Base-by-base conservation (phyloP, 2,329 filamentous ascomycete species). In the Berkeleyomyces basicola region DNA sequence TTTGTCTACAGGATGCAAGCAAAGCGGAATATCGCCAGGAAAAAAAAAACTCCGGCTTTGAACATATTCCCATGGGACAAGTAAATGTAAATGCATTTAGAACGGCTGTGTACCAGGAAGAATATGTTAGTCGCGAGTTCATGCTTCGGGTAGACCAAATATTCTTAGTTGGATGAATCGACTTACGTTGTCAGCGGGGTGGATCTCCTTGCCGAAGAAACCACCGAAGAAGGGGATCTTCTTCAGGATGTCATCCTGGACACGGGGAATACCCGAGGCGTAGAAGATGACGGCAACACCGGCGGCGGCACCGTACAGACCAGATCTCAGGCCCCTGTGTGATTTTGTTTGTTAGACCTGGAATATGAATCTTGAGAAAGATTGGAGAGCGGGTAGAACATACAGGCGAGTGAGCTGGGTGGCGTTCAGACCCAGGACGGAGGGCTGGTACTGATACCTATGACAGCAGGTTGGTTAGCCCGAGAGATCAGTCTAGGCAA, bases 381-480 rank as follows among this genome's bases (percentile, higher is more conserved):
- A 58, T 23, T 2, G 49, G 14, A 11, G 37, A 47, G 37, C 9
- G 36, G 40, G 31, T n/a, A 14, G 16, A 57, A 76, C 79, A 79
- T 78, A 85, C 82, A 81, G 68, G 72, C 74, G 71, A 65, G 74
- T 68, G 47, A 76, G 68, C 67, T 76, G 72, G 73, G 77, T 75
- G 46, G 74, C 39, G 46, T 81, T 82, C 71, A 76, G 76, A 67
- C 82, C 81, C 58, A 71, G 72, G 66, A 83, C 61, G 69, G 84
- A 77, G 59, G 79, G 75, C 72, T 83, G 79, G 73, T 76, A 76
- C 68, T 78, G 76, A 76, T 85, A 85, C 73, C 83, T 86, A 60
- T 7, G 53, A 31, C 33, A 14, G 9, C 49, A 33, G 7, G 7
- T 43, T 39, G n/a, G 33, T 46, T 49, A 61, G 36, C 58, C 16